These are phyloP conservation scores for Hanseniaspora occidentalis DNA, from an alignment of 805 yeast species.

Conservation along the genomic window DNA sequence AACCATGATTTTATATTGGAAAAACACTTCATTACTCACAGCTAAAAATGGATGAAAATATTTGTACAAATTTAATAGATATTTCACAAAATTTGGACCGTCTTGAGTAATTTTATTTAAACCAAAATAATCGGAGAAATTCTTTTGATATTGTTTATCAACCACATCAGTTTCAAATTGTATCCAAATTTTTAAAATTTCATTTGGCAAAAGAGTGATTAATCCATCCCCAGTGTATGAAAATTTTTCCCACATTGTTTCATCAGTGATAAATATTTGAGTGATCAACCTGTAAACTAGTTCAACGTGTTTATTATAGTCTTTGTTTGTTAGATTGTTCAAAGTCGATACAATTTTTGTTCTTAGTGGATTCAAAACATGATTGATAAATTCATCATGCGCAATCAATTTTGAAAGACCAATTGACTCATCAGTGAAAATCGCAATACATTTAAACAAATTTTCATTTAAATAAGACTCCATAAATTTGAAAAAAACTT, in stretches of 20 bases:
- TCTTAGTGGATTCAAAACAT: constrained; percentile 31
- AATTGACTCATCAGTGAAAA: constrained; percentile 26
- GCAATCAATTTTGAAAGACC: constrained; percentile 20
- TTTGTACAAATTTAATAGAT: constrained; percentile 31
- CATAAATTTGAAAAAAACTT: constrained; percentile 38
- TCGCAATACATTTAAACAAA: constrained; percentile 27
- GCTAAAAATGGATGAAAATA: constrained; percentile 33
- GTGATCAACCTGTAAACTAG: constrained; percentile 24
- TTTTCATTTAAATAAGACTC: constrained; percentile 33
- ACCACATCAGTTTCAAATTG: constrained; percentile 35
- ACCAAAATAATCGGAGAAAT: constrained; percentile 22
- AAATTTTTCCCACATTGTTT: constrained; percentile 25
- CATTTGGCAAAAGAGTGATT: constrained; percentile 17
- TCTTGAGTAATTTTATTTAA: constrained; percentile 12
- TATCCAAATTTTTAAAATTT: constrained; percentile 34
- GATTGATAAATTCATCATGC: constrained; percentile 28
- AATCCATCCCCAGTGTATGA: constrained; percentile 30
- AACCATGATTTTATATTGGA: constrained; percentile 33
- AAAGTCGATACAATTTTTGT: constrained; percentile 26
- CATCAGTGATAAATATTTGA: constrained; percentile 30
- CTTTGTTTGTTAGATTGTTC: constrained; percentile 25
- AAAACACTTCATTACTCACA: constrained; percentile 28
- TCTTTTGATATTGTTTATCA: constrained; percentile 30
- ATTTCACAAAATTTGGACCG: constrained; percentile 30
- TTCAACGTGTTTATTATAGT: constrained; percentile 29